Percentiles rank a stretch among this genome's conserved stretches.
phyloP scores from a whole-genome alignment of 768 basidiomycete genomes.

The Suillus bovinus region DNA sequence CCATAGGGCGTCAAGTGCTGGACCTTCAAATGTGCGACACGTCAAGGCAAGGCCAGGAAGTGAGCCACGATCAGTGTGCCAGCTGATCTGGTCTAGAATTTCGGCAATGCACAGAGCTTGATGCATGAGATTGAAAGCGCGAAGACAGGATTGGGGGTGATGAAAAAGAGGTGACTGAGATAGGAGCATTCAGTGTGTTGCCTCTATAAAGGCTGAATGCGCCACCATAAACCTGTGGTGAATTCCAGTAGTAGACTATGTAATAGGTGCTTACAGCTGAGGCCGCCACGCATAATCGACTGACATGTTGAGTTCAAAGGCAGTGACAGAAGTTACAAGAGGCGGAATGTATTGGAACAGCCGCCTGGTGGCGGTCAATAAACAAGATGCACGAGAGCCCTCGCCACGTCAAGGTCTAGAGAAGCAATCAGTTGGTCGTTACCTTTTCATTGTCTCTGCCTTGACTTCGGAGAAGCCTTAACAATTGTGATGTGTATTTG shows the following conservation, averaged over 20 bases:
- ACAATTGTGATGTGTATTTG: too few species aligned
- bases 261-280: neutral
- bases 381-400: neutral
- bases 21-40: conserved; percentile 23
- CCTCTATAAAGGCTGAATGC: neutral
- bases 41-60: conserved; percentile 26
- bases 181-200: too few species aligned
- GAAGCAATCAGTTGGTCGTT: too few species aligned
- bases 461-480: too few species aligned
- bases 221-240: neutral
- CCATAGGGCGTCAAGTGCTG: conserved; percentile 29
- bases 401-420: neutral
- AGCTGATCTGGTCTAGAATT: neutral
- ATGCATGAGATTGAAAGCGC: conserved; percentile 1
- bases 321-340: neutral
- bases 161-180: conserved; percentile 3
- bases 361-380: neutral
- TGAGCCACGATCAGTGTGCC: neutral
- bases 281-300: neutral
- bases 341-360: neutral
- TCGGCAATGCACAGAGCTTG: neutral
- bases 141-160: neutral
- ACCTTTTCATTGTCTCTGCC: too few species aligned
- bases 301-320: neutral
- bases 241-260: neutral